Conservation (phyloP, 352 stramenopile species). For the Phytophthora hibernalis region DNA sequence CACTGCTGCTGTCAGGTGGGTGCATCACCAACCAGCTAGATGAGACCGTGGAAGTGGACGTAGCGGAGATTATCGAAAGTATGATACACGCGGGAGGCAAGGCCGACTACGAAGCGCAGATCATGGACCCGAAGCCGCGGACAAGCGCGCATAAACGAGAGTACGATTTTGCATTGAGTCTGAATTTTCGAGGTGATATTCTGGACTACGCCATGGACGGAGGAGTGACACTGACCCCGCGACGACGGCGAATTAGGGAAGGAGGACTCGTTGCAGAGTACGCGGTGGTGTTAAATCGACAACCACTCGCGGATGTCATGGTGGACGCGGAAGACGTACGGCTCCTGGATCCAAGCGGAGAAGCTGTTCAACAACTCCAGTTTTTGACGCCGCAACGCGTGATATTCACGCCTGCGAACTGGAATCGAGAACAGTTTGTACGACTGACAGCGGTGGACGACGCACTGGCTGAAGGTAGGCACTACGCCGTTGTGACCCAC, state of each 20-base stretch:
- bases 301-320: conserved; percentile 57
- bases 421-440: conserved; percentile 77
- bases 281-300: conserved; percentile 70
- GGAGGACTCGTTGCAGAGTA: conserved; percentile 62
- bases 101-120: conserved; percentile 53
- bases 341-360: conserved; percentile 31
- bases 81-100: conserved; percentile 28
- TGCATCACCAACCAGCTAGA: conserved; percentile 54
- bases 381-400: conserved; percentile 43
- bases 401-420: conserved; percentile 61
- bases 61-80: conserved; percentile 50
- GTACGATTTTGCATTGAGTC: conserved; percentile 67
- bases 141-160: conserved; percentile 19
- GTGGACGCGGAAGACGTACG: conserved; percentile 54
- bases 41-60: conserved; percentile 50
- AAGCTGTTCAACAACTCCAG: conserved; percentile 51
- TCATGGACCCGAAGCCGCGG: conserved; percentile 54
- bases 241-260: conserved; percentile 59
- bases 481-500: conserved; percentile 71
- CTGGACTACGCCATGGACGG: conserved; percentile 79
- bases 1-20: conserved; percentile 61
- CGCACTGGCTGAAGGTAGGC: conserved; percentile 56
- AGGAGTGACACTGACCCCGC: conserved; percentile 59
- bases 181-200: conserved; percentile 63
- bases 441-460: conserved; percentile 66